phyloP scores from a whole-genome alignment of 1,139 yeast species.

The Saccharomyces hybrid region DNA sequence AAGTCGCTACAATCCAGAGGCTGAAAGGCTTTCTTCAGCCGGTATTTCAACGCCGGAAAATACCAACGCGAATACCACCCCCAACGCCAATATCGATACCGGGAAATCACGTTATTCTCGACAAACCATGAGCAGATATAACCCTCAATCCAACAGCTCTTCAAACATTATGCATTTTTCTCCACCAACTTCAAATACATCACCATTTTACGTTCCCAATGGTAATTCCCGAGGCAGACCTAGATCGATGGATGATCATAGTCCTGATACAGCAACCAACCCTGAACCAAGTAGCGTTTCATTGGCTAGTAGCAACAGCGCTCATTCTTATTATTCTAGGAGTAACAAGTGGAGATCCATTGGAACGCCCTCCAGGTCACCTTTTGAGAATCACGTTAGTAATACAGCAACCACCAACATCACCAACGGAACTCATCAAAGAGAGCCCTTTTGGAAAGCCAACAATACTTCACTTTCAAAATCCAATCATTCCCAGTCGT shows the following conservation, averaged over 20 bases:
- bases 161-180: neutral
- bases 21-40: conserved; percentile 4
- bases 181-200: neutral
- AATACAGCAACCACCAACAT: neutral
- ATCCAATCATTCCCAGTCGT: neutral
- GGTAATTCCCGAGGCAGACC: conserved; percentile 13
- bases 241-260: conserved; percentile 13
- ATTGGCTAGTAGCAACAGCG: conserved; percentile 7
- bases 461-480: neutral
- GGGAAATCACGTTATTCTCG: conserved; percentile 17
- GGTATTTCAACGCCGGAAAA: neutral
- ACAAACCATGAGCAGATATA: conserved; percentile 18
- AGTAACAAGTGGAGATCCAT: conserved; percentile 20
- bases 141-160: conserved; percentile 8
- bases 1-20: conserved; percentile 18
- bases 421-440: neutral
- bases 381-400: neutral
- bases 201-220: conserved; percentile 5
- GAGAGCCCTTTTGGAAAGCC: neutral
- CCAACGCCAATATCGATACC: conserved; percentile 1
- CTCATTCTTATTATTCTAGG: conserved; percentile 14
- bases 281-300: neutral
- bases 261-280: conserved; percentile 2
- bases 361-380: conserved; percentile 6
- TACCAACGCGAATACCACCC: neutral